Percentiles rank a stretch among this genome's conserved stretches.
These are phyloP conservation scores for Spathaspora sp. DNA, from an alignment of 805 yeast species.

Conservation along the genomic window DNA sequence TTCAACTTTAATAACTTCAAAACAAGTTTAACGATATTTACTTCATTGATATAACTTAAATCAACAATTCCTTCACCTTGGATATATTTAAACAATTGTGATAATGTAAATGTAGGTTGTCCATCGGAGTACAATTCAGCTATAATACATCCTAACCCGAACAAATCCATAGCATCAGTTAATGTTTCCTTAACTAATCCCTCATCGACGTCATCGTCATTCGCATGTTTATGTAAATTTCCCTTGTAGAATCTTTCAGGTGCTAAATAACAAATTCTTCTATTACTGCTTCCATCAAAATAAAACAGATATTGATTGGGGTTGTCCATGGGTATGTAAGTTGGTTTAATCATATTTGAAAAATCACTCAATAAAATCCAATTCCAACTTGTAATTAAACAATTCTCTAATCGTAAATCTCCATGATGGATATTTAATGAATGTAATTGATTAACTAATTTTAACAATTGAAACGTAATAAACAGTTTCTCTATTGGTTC, in stretches of 20 bases:
- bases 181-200: conserved; percentile 22
- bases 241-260: conserved; percentile 76
- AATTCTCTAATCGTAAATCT: conserved; percentile 87
- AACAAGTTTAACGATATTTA: conserved; percentile 51
- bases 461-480: conserved; percentile 75
- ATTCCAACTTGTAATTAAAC: conserved; percentile 82
- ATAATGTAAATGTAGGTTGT: conserved; percentile 75
- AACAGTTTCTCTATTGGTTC: conserved; percentile 79
- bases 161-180: conserved; percentile 73
- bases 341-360: conserved; percentile 75
- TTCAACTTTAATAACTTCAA: conserved; percentile 59
- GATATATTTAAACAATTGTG: conserved; percentile 82
- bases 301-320: conserved; percentile 90
- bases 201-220: conserved; percentile 17
- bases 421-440: conserved; percentile 67
- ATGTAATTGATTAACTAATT: conserved; percentile 65
- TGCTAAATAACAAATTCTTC: conserved; percentile 87
- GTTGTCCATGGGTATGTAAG: conserved; percentile 82
- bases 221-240: conserved; percentile 14
- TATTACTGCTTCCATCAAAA: conserved; percentile 79
- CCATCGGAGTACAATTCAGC: conserved; percentile 90
- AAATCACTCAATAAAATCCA: conserved; percentile 84
- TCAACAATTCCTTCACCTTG: conserved; percentile 65
- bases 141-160: conserved; percentile 80
- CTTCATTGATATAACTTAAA: conserved; percentile 46